Base-by-base conservation (phyloP, 2,329 filamentous ascomycete species). In the Thelonectria blattea region DNA sequence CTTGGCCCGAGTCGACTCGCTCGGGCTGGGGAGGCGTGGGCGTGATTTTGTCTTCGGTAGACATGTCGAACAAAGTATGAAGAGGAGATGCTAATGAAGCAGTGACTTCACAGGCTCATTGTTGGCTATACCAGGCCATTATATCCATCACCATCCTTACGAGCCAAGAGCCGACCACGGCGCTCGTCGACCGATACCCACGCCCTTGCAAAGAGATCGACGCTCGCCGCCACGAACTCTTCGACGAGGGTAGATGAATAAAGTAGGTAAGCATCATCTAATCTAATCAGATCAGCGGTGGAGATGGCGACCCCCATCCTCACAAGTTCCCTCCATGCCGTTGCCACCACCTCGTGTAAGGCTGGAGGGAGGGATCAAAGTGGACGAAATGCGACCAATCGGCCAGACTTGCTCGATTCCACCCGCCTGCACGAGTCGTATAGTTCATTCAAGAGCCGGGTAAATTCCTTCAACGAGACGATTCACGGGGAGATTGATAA, bases 211-310 rank as follows among this genome's bases (percentile, higher is more conserved):
- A 20, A 20, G n/a, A 47, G 52, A 55, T 56, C 57, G 53, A 18
- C 58, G 18, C 11, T 46, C 14, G 47, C 18, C 47, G 30, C 50
- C 49, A 53, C 32, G 53, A 49, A 56, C 52, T 6, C 39, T 18
- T 12, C 20, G 17, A 20, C 10, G 41, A 8, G 22, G 12, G 46
- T 43, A 39, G 30, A 22, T 32, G 18, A 47, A 18, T 22, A 24
- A 52, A 49, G 52, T 27, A 52, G 45, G 52, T 27, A 52, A 42
- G 50, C 22, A 49, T 49, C 37, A 62, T 60, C 56, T 58, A 64
- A 64, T 64, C 58, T 62, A 59, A 64, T 59, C 61, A 60, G 56
- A 59, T 59, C 52, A 50, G 27, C 27, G 46, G 52, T 41, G 51
- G 51, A 53, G 39, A 52, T 37, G 6, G 27, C 18, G 34, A n/a